Evolutionary conservation across 345 rosid species (phyloP).

Genomic region (Sapria himalayana): DNA sequence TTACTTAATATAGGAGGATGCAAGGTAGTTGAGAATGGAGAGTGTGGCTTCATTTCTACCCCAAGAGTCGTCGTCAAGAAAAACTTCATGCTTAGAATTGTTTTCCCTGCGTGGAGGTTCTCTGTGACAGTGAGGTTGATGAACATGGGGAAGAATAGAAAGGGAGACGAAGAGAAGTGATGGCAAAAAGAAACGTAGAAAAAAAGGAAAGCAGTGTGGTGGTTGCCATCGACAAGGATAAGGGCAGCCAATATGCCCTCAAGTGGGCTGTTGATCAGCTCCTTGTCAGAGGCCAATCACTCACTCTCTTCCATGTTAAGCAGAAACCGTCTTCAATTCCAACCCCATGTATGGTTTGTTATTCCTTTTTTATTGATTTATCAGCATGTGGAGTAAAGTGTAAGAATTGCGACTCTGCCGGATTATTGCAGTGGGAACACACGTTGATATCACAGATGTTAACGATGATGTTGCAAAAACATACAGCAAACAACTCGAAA

Average conservation of each 20-base stretch:
- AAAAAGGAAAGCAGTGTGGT: slow-evolving; percentile 16
- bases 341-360: slow-evolving; percentile 11
- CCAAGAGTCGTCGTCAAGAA: no score
- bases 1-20: no score
- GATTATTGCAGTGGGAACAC: slow-evolving; percentile 26
- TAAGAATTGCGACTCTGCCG: no score
- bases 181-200: slow-evolving; percentile 9
- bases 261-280: slow-evolving; percentile 57
- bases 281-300: slow-evolving; percentile 28
- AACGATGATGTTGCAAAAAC: slow-evolving; percentile 13
- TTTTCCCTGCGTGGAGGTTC: no score
- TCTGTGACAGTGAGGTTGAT: no score
- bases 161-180: slow-evolving; percentile 5
- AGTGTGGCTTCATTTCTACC: no score
- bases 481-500: slow-evolving; percentile 12
- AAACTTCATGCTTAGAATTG: no score
- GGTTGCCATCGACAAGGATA: slow-evolving; percentile 62
- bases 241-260: slow-evolving; percentile 54
- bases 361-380: background rate
- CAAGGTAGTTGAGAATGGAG: no score
- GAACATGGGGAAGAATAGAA: background rate
- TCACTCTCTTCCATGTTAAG: slow-evolving; percentile 55
- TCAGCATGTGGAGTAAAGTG: no score
- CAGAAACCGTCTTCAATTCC: slow-evolving; percentile 20
- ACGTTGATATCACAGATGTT: slow-evolving; percentile 10